These are phyloP conservation scores for Mycena crocata DNA, from an alignment of 768 basidiomycete species.

Conservation along the genomic window DNA sequence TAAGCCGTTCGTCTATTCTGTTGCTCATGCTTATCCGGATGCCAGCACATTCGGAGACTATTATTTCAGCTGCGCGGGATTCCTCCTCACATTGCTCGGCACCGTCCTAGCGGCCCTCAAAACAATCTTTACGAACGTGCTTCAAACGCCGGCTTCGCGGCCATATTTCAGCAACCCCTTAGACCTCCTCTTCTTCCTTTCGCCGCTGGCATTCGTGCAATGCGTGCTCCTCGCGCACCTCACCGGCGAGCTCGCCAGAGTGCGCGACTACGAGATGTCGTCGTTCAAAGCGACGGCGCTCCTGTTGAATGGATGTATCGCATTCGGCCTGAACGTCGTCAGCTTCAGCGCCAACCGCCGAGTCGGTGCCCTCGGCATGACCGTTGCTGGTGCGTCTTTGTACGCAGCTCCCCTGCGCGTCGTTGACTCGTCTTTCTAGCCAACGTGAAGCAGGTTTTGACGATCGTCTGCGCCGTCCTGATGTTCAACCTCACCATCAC, in stretches of 20 bases:
- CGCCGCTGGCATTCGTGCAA: slow-evolving; percentile 91
- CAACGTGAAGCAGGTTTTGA: slow-evolving; percentile 94
- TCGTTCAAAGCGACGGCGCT: slow-evolving; percentile 63
- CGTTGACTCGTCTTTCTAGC: slow-evolving; percentile 52
- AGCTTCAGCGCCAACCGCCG: slow-evolving; percentile 96
- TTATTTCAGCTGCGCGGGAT: slow-evolving; percentile 87
- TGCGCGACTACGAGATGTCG: slow-evolving; percentile 59
- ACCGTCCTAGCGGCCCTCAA: slow-evolving; percentile 94
- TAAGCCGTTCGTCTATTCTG: slow-evolving; percentile 51
- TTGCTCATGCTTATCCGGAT: slow-evolving; percentile 7
- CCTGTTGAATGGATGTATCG: slow-evolving; percentile 83
- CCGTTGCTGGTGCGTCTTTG: slow-evolving; percentile 74
- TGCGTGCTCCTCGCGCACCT: slow-evolving; percentile 82
- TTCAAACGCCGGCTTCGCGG: slow-evolving; percentile 59
- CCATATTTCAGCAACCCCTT: slow-evolving; percentile 46
- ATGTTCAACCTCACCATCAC: slow-evolving; percentile 90
- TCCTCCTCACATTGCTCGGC: slow-evolving; percentile 89
- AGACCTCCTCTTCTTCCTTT: slow-evolving; percentile 90
- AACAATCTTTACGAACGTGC: slow-evolving; percentile 90
- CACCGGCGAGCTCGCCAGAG: slow-evolving; percentile 82
- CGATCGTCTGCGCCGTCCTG: slow-evolving; percentile 83
- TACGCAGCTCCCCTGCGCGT: slow-evolving; percentile 13
- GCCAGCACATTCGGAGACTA: slow-evolving; percentile 94
- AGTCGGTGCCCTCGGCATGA: slow-evolving; percentile 91
- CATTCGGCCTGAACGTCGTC: slow-evolving; percentile 93